Percentiles rank a stretch among this genome's conserved stretches.
These are phyloP conservation scores for Dendrobium nobile DNA, from an alignment of 106 monocot genomes.

Conservation along the genomic window DNA sequence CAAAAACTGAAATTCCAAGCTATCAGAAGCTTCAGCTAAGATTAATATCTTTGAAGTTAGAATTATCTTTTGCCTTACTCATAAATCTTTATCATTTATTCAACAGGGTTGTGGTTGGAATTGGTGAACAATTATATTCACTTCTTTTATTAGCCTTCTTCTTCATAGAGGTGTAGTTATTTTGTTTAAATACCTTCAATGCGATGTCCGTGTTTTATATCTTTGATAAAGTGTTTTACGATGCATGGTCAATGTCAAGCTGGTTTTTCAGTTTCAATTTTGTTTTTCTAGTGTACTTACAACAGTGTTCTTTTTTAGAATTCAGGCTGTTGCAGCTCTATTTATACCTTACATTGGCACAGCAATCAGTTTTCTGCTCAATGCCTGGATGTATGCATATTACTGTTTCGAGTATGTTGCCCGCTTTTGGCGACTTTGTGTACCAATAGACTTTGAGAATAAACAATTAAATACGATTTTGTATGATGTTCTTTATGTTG, in stretches of 20 bases:
- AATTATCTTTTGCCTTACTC: background rate
- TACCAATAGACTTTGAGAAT: background rate
- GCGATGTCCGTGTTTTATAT: background rate
- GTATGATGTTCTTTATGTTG: background rate
- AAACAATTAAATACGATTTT: background rate
- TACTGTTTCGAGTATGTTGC: constrained; percentile 91
- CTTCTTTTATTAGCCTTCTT: constrained; percentile 71
- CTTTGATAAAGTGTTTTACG: background rate
- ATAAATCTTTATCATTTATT: constrained; percentile 1
- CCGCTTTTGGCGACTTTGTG: background rate
- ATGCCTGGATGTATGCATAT: constrained; percentile 96
- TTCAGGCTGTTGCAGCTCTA: constrained; percentile 70
- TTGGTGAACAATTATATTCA: constrained; percentile 90
- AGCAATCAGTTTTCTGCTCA: constrained; percentile 71
- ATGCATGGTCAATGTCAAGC: background rate
- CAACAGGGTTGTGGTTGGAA: constrained; percentile 68
- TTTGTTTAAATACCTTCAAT: constrained; percentile 9
- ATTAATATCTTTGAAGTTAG: background rate
- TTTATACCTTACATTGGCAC: constrained; percentile 82
- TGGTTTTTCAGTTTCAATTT: constrained; percentile 1
- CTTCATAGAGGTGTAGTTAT: constrained; percentile 82
- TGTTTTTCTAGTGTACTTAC: constrained; percentile 6
- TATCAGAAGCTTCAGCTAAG: background rate
- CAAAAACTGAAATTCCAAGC: background rate
- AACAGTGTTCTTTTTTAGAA: background rate